These are phyloP conservation scores for Rhizophlyctis rosea DNA, from an alignment of 192 early-diverging fungal genomes.

Conservation along the genomic window DNA sequence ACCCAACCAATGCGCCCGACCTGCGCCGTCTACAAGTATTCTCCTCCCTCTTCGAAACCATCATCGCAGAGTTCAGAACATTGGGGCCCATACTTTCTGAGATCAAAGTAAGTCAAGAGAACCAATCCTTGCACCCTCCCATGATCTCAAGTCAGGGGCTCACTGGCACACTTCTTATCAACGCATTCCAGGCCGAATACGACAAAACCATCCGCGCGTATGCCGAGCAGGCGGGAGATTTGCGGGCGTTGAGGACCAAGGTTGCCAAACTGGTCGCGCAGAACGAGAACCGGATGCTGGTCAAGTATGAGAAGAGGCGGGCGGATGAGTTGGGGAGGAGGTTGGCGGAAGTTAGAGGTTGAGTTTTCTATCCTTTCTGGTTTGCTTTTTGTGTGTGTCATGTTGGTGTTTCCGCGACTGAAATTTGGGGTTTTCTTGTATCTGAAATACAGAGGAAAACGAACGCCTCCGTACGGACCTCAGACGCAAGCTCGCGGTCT, in stretches of 20 bases:
- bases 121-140: no score
- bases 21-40: constrained; percentile 40
- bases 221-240: constrained; percentile 38
- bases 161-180: neutral
- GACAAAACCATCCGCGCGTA: constrained; percentile 40
- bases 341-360: no score
- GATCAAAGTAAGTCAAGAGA: constrained; percentile 38
- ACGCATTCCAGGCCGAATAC: constrained; percentile 37
- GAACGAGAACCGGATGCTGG: constrained; percentile 50
- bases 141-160: no score
- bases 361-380: no score
- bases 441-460: no score
- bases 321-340: constrained; percentile 31
- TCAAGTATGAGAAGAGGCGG: constrained; percentile 48
- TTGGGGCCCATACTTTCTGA: constrained; percentile 49
- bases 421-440: no score
- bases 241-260: constrained; percentile 42
- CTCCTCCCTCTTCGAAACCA: constrained; percentile 37
- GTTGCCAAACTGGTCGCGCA: constrained; percentile 48
- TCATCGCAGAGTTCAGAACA: constrained; percentile 44
- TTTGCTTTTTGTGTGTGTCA: no score
- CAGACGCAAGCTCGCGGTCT: constrained; percentile 41
- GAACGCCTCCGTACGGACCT: constrained; percentile 43
- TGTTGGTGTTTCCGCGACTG: no score
- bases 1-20: constrained; percentile 31